Percentiles rank a stretch among this genome's conserved stretches.
These are phyloP conservation scores for Acanthamoeba triangularis DNA, from an alignment of 208 protist species.

Conservation along the genomic window DNA sequence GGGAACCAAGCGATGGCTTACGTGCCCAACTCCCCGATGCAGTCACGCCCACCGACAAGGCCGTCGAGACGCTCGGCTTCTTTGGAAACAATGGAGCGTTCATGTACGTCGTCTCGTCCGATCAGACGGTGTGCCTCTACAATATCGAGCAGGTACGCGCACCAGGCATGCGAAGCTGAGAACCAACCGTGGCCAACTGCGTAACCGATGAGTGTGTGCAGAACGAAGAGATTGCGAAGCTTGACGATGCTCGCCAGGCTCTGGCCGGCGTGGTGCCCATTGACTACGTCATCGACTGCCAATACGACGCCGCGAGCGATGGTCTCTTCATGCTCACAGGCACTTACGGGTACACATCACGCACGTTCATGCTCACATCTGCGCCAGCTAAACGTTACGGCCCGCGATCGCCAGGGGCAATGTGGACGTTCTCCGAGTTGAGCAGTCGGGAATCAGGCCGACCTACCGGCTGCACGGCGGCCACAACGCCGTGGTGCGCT, in stretches of 20 bases:
- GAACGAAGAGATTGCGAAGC: conserved; percentile 36
- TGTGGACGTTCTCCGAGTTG: conserved; percentile 16
- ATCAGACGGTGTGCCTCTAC: conserved; percentile 26
- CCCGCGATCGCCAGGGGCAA: neutral
- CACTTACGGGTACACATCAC: neutral
- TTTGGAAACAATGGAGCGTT: neutral
- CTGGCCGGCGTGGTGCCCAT: neutral
- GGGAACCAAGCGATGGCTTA: too few relatives aligned
- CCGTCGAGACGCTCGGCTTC: conserved; percentile 9
- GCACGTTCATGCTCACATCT: neutral
- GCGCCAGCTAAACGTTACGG: neutral
- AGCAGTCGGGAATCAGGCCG: conserved; percentile 41
- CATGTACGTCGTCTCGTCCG: conserved; percentile 53
- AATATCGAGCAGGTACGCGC: conserved; percentile 12
- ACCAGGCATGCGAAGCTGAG: too few relatives aligned
- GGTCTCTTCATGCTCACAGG: conserved; percentile 22
- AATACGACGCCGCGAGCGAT: conserved; percentile 24
- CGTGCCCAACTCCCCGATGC: neutral
- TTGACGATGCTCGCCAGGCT: conserved; percentile 28
- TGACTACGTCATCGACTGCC: conserved; percentile 48
- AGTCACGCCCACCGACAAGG: conserved; percentile 31
- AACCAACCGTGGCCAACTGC: too few relatives aligned
- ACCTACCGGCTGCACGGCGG: conserved; percentile 27
- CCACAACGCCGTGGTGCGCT: conserved; percentile 20
- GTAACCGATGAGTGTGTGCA: too few relatives aligned